Conservation (phyloP, 176 grass and related monocot species). For the Ensete glaucum region DNA sequence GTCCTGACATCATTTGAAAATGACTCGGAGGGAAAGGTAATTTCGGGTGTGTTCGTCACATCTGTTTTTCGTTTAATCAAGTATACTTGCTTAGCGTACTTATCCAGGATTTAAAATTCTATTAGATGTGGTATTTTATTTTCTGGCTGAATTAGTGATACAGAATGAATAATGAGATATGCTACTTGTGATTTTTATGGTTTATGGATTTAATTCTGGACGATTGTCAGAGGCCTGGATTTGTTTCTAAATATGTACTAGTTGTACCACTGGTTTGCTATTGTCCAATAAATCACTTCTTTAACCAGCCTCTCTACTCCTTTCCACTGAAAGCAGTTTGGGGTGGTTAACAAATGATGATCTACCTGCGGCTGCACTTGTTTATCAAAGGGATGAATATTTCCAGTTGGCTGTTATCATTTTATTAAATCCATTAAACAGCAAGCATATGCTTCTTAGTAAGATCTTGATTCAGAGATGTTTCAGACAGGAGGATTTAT, state of each 20-base stretch:
- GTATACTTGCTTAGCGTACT: not conserved
- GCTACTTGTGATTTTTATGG: not conserved
- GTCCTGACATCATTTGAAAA: slow-evolving; percentile 80
- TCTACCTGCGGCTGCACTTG: not conserved
- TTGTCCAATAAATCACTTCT: not conserved
- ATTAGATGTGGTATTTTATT: not conserved
- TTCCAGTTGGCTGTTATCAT: not conserved
- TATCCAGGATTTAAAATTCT: not conserved
- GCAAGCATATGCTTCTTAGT: too few species aligned
- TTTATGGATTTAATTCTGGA: too few species aligned
- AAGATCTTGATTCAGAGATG: not conserved
- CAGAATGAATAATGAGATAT: not conserved
- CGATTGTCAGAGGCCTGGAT: too few species aligned
- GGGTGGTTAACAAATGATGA: not conserved
- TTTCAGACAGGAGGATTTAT: not conserved
- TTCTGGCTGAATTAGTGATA: not conserved
- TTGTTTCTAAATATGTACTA: not conserved
- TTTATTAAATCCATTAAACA: too few species aligned
- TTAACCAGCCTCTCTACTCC: not conserved
- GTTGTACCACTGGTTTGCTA: not conserved
- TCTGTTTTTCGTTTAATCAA: not conserved
- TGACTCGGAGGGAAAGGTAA: slow-evolving; percentile 54
- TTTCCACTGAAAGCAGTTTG: too few species aligned
- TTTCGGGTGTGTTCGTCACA: slow-evolving; percentile 8
- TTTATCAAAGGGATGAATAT: not conserved